Conservation (phyloP, 2,329 filamentous ascomycete genomes). For the Fusarium sp. region DNA sequence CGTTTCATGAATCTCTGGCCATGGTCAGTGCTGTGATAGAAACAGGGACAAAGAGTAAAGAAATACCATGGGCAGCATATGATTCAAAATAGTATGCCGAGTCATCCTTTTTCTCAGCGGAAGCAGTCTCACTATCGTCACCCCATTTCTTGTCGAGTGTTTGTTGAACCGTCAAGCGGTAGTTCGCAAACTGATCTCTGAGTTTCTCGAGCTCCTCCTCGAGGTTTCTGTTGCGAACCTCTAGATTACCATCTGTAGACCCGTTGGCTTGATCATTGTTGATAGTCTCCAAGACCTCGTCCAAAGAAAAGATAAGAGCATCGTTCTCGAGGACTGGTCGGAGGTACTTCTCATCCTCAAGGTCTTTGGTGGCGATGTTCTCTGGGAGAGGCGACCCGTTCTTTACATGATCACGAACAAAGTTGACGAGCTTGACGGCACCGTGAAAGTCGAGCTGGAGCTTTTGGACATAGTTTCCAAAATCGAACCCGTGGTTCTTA, state of each 20-base stretch:
- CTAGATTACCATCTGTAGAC: constrained; percentile 51
- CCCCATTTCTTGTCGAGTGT: constrained; percentile 76
- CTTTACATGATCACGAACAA: constrained; percentile 64
- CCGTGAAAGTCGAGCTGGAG: constrained; percentile 79
- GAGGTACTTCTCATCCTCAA: constrained; percentile 84
- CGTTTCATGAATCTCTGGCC: constrained; percentile 86
- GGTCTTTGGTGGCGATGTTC: constrained; percentile 70
- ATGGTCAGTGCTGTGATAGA: constrained; percentile 10
- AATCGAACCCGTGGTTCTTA: constrained; percentile 75
- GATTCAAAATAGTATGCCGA: constrained; percentile 70
- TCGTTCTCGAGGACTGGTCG: constrained; percentile 91
- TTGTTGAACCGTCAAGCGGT: constrained; percentile 74
- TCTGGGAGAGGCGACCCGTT: constrained; percentile 64
- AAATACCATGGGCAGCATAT: constrained; percentile 70
- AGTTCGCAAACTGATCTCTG: constrained; percentile 73
- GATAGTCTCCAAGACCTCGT: constrained; percentile 71
- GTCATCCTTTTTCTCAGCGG: constrained; percentile 51
- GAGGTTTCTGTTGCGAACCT: constrained; percentile 67
- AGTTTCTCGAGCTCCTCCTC: constrained; percentile 72
- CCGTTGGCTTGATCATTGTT: constrained; percentile 60
- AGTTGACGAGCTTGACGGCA: constrained; percentile 81
- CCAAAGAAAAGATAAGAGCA: constrained; percentile 86
- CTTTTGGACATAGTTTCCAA: constrained; percentile 69
- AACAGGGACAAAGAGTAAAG: background rate
- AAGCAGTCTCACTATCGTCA: constrained; percentile 62